These are phyloP conservation scores for Gelatoporia subvermispora DNA, from an alignment of 768 basidiomycete species.

Conservation along the genomic window DNA sequence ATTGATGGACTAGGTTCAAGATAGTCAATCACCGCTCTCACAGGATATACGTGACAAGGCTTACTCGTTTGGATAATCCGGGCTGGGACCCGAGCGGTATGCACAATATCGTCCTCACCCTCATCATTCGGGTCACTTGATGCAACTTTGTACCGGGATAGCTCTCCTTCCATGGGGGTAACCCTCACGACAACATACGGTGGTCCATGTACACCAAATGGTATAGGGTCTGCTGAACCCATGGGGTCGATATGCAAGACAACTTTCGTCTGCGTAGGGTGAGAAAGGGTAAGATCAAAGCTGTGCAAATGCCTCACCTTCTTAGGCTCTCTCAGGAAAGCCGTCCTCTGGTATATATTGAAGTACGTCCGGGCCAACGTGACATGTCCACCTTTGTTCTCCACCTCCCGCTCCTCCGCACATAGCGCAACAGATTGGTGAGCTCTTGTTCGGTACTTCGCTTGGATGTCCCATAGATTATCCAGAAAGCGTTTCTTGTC, in stretches of 20 bases:
- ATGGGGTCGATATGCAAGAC: conserved; percentile 80
- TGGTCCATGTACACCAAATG: conserved; percentile 62
- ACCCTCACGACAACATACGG: conserved; percentile 79
- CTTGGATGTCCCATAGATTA: conserved; percentile 87
- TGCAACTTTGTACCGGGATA: conserved; percentile 73
- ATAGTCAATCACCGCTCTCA: conserved; percentile 1
- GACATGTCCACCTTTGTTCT: conserved; percentile 52
- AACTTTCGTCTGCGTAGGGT: conserved; percentile 63
- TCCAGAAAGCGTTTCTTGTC: conserved; percentile 84
- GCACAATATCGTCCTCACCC: conserved; percentile 78
- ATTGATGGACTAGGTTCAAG: conserved; percentile 76
- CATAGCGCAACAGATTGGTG: conserved; percentile 71
- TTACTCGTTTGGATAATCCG: conserved; percentile 82
- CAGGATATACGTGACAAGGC: not conserved
- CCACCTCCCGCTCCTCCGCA: conserved; percentile 73
- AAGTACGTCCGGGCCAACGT: conserved; percentile 80
- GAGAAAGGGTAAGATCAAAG: conserved; percentile 5
- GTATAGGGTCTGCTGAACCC: conserved; percentile 72
- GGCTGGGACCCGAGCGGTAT: conserved; percentile 65
- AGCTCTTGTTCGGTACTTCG: conserved; percentile 64
- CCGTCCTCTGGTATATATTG: conserved; percentile 81
- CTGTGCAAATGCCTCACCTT: conserved; percentile 47
- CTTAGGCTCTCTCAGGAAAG: conserved; percentile 70
- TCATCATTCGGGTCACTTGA: conserved; percentile 73
- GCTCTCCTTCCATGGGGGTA: conserved; percentile 78